Conservation (phyloP, 169 alveolate species). For the Plasmodium adleri region DNA sequence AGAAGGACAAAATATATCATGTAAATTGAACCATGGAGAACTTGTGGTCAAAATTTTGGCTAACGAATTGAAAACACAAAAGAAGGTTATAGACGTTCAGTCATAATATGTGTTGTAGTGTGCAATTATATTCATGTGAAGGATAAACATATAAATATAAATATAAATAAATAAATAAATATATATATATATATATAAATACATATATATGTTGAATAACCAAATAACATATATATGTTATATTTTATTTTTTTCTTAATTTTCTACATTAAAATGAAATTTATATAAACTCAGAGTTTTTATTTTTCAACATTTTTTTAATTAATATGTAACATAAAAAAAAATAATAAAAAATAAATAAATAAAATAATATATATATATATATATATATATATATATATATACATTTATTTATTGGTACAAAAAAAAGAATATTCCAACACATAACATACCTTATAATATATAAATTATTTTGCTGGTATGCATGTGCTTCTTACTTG, state of each 20-base stretch:
- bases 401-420: background rate
- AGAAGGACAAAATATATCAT: slow-evolving; percentile 68
- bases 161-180: background rate
- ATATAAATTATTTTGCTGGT: no score
- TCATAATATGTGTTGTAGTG: background rate
- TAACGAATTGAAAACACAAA: slow-evolving; percentile 41
- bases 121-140: background rate
- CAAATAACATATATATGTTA: no score
- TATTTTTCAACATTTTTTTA: no score
- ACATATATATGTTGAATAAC: background rate
- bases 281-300: no score
- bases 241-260: no score
- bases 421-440: no score
- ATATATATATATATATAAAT: slow-evolving; percentile 1
- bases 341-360: no score
- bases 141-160: background rate
- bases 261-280: no score
- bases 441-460: no score
- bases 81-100: slow-evolving; percentile 38
- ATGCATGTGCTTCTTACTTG: background rate
- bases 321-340: no score
- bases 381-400: background rate
- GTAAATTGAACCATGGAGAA: slow-evolving; percentile 60
- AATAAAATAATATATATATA: no score
- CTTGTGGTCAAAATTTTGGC: slow-evolving; percentile 59